Base-by-base conservation (phyloP, 2,329 filamentous ascomycete genomes). In the Beauveria medogensis region DNA sequence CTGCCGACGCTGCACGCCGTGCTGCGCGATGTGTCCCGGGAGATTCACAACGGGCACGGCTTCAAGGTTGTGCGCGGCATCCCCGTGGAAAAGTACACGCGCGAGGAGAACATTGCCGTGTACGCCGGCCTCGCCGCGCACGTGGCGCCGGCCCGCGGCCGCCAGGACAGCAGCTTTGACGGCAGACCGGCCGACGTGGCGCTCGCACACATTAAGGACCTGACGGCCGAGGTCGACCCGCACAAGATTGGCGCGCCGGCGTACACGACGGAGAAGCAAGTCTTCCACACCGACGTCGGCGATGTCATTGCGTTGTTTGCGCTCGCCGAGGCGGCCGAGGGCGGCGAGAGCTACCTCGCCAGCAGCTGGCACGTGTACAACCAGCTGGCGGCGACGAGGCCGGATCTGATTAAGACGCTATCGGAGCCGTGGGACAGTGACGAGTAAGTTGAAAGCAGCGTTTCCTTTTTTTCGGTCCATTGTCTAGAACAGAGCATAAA, bases 301-400 rank as follows among this genome's bases (percentile, higher is more conserved):
- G 85, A 88, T 65, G 75, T 87, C 2, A 77, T 88, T 22, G 80
- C 81, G 2, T 72, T 88, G 7, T 80, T 84, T 53, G 80, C 79
- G 1, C 76, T 86, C 20, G 77, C 78, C 10, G 80, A 83, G 0
- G 78, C 77, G 0, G 72, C 73, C 2, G 69, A 72, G 43, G 85
- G 85, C 0, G 85, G 85, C 1, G 74, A 80, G 62, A 86, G 83
- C 65, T 80, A 80, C 62, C 70, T 88, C 12, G 78, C 82, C 0
- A 84, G 82, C 65, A 82, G 78, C 28, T 83, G 80, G 78, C 74
- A 74, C 3, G 80, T 88, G 3, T 88, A 88, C 68, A 88, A 88
- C 64, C 79, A 86, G 67, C 73, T 88, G 2, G 84, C 84, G 0
- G 71, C 70, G 22, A 82, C 77, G 1, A 71, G 84, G 20, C 84